Base-by-base conservation (phyloP, 805 yeast genomes). In the Cyberlindnera subsufficiens region DNA sequence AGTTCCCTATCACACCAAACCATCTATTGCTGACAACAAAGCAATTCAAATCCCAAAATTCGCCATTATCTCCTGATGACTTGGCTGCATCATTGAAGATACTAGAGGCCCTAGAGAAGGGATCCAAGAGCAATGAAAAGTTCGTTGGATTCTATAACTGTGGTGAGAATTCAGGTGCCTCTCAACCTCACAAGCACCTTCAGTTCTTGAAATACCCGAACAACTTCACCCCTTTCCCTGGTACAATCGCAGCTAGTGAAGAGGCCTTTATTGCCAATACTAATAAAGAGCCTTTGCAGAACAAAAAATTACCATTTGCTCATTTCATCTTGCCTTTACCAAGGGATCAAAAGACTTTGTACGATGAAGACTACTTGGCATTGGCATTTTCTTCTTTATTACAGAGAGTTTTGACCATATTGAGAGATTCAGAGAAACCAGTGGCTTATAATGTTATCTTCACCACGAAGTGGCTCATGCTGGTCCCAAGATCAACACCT, bases 131-230 rank as follows among this genome's bases (percentile, higher is more conserved):
- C 14, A 67, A 64, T 25, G 64, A 65, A 31, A 71, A 75, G 43
- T 82, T 86, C 71, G 70, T 90, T 59, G 89, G 89, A 0, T 91
- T 91, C 63, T 91, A 78, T 72, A 91, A 91, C 63, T 80, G 87
- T 57, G 99, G 99, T 7, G 78, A 80, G 16, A 73, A 78, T 52
- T 79, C 95, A 48, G 99, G 98, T 1, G 96, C 96, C n/a, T 88
- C 96, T 0, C 93, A 89, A 56, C 82, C 86, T 38, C 99, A 91
- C 66, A 88, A 86, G 59, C 99, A 91, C 64, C 64, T 93, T 49
- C 99, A 93, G 64, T 80, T 90, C 63, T 68, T 91, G 74, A 71
- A 78, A 35, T 67, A 86, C 35, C 95, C 96, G 2, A 59, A 65
- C 7, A 65, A 69, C 18, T 81, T 79, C 58, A 63, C 61, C 1